Conservation (phyloP, 1,284 basidiomycete species). For the Ceratobasidium sp. region DNA sequence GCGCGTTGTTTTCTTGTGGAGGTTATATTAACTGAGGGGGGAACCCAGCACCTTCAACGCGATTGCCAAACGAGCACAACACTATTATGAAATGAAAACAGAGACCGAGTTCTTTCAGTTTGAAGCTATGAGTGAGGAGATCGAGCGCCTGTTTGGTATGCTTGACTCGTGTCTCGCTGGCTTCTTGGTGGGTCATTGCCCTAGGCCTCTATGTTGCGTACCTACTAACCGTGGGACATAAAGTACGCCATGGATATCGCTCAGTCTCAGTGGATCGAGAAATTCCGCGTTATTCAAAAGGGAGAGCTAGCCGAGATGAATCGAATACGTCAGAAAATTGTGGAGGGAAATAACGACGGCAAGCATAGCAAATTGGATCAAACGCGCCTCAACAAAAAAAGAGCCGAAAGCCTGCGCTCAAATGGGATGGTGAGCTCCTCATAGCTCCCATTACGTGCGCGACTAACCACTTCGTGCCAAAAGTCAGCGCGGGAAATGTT, state of each 20-base stretch:
- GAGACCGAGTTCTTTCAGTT: not conserved
- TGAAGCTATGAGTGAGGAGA: conserved; percentile 1
- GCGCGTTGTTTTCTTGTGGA: not conserved
- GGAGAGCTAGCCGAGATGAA: not conserved
- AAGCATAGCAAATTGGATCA: not conserved
- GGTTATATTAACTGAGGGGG: not conserved
- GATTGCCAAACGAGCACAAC: not conserved
- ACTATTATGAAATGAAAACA: not conserved
- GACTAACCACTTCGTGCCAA: too few relatives aligned
- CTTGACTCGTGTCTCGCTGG: not conserved
- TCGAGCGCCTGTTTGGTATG: not conserved
- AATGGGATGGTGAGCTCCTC: not conserved
- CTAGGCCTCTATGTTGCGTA: too few relatives aligned
- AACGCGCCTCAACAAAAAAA: not conserved
- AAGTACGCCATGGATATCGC: conserved; percentile 10
- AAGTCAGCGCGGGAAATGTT: not conserved
- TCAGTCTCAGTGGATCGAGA: conserved; percentile 5
- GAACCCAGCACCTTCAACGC: not conserved
- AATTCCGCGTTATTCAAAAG: not conserved
- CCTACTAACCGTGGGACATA: too few relatives aligned
- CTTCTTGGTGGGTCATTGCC: not conserved
- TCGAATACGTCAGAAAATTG: not conserved
- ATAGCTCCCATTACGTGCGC: not conserved
- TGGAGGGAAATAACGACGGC: not conserved
- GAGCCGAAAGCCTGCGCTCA: not conserved